A percentile compares a stretch with the other conserved stretches of the same genome.
Evolutionary conservation across 2,329 filamentous ascomycete species (phyloP).

Genomic region (Apiospora hydei): DNA sequence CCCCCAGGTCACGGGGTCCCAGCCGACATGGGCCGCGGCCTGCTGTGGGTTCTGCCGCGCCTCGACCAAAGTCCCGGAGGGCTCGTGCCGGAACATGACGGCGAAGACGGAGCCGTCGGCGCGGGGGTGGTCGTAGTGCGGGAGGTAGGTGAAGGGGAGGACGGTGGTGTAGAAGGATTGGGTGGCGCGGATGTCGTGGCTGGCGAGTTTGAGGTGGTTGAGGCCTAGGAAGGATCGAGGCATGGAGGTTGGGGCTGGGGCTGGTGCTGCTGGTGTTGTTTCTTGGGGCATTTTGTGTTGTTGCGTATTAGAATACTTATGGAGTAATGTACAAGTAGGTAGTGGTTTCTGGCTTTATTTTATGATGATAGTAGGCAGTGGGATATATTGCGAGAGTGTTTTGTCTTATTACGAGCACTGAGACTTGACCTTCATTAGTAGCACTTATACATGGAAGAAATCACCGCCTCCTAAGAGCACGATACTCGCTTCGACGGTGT

Average conservation of each 20-base stretch:
- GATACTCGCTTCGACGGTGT: neutral
- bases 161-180: conserved; percentile 16
- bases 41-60: neutral
- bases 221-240: neutral
- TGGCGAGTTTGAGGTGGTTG: conserved; percentile 20
- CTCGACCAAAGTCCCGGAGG: neutral
- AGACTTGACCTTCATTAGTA: neutral
- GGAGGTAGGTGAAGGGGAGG: neutral
- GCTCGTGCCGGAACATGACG: conserved; percentile 1
- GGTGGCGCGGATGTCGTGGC: neutral
- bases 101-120: conserved; percentile 2
- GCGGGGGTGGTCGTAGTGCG: neutral
- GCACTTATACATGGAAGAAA: neutral
- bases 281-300: neutral
- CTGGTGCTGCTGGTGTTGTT: neutral
- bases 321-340: neutral
- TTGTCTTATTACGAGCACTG: neutral
- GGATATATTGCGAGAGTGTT: neutral
- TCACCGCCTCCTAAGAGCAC: neutral
- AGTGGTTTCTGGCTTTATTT: no score
- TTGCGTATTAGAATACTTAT: neutral
- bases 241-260: neutral
- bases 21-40: conserved; percentile 9
- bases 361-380: no score
- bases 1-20: conserved; percentile 23